Base-by-base conservation (phyloP, 257 asterid species). In the Linderniella brevidens region DNA sequence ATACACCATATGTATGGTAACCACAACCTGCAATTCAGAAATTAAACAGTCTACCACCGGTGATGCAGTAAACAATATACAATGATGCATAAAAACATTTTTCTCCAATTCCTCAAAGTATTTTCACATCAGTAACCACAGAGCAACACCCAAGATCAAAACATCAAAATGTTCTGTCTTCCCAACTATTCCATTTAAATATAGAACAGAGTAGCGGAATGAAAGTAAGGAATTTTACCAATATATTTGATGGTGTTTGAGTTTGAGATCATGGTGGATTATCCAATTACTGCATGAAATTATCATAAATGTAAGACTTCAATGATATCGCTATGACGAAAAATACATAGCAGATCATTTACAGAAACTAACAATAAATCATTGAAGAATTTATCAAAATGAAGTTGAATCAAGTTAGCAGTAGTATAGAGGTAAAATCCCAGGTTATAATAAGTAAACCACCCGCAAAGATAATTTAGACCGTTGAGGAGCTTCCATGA, bases 401-500 rank as follows among this genome's bases (percentile, higher is more conserved):
- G 32, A 25, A 25, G 32, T 6, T 25, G 6, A 32, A 60, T 51
- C 44, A 46, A 52, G 18, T 51, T 45, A 49, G 32, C 13, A 18
- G 50, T 35, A 15, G n/a, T 46, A 14, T 37, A 17, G 53, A 29
- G 18, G 53, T 17, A 6, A 53, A 50, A 13, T 29, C 45, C 37
- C 35, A 8, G 50, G 42, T 52, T 37, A 54, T n/a, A 13, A 11
- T 46, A 25, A 51, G 57, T 43, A 32, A 57, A 36, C 52, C 46
- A 62, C 98, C 95, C 80, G 79, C 83, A 95, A 65, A 88, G 98
- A 68, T 84, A 88, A 57, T 78, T 78, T 48, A 88, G 75, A 54
- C 98, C 98, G 67, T 88, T 88, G 63, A 88, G 93, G 71, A 88
- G 93, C 81, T 88, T 95, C 98, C 98, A 88, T 66, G 83, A 69